Evolutionary conservation across 1,139 yeast species (phyloP), one percentile per base, ranked within the genome.

Genomic region (Magnusiomyces paraingens): DNA sequence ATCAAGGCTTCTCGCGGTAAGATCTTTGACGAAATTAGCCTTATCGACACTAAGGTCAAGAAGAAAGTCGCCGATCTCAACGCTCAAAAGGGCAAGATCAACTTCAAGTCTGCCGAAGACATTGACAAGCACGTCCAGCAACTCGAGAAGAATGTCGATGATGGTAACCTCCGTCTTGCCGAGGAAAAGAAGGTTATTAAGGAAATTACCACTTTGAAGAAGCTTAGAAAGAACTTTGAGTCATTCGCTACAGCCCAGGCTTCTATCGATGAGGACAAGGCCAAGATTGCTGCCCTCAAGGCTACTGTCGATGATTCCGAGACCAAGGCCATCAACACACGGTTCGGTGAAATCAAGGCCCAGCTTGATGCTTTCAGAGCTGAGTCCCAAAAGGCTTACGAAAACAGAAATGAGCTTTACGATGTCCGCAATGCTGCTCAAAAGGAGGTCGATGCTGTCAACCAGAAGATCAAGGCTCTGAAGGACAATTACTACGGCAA

Each of bases 121-220:
- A 85, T 91, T 63, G 95, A 89, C 66, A 75, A 77, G 56, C 82
- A 85, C 72, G 80, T 91, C 70, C 70, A 73, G 60, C 75, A 78
- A 66, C 80, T 90, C 65, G 97, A 93, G 69, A 78, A 77, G 50
- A 77, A 80, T 62, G 84, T 93, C 60, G 90, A 87, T 58, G 74
- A 87, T 52, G 99, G 99, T 58, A 75, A 78, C 53, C 77, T 94
- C 70, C 82, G 89, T 66, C 81, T 94, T 67, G 98, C 91, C 53
- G 96, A 93, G 60, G 99, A 94, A 78, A 86, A 90, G 76, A 80
- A 84, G 69, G 74, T 77, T 62, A 82, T 94, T 63, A 86, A 86
- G 73, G 98, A 93, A 73, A 87, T 90, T 78, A 80, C 90, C 54
- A 73, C 84, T 52, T 80, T 93, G 70, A 84, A 94, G 72, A 89